Base-by-base conservation (phyloP, 805 yeast genomes). In the Blastobotrys attinorum region DNA sequence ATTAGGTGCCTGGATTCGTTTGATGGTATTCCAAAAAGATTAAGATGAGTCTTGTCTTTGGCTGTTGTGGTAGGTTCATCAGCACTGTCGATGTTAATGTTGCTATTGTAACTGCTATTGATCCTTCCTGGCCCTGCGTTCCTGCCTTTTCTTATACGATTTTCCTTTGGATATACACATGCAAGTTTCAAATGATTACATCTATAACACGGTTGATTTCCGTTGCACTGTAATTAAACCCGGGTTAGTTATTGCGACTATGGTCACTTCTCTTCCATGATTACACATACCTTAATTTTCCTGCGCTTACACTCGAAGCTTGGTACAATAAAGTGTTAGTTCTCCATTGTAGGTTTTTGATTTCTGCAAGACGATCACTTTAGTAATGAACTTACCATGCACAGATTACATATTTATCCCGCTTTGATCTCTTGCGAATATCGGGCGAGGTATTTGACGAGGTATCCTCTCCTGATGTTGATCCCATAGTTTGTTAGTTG, bases 281-380 rank as follows among this genome's bases (percentile, higher is more conserved):
- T 10, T 4, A 15, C 18, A 20, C 45, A 6, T 27, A 52, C 56
- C 44, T 47, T 53, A 39, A 55, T 51, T 36, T 55, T 55, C 6
- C 59, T 48, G 17, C 51, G 45, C 35, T 47, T 48, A 44, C 59
- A 55, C 21, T 43, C 58, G 32, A 38, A 21, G 32, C 55, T 49
- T 21, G 29, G 29, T 25, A 8, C 7, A 11, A 7, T 25, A 7
- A 25, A 25, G 29, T 11, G 38, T 41, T n/a, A n/a, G n/a, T n/a
- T n/a, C n/a, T n/a, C n/a, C n/a, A n/a, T n/a, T n/a, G n/a, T n/a
- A n/a, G n/a, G n/a, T n/a, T n/a, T n/a, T n/a, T n/a, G n/a, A n/a
- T n/a, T n/a, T n/a, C n/a, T n/a, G n/a, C n/a, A n/a, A n/a, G n/a
- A n/a, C n/a, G n/a, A n/a, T n/a, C n/a, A n/a, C n/a, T n/a, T n/a